Percentiles rank a stretch among this genome's conserved stretches.
Evolutionary conservation across 305 asterid species (phyloP).

Genomic region (Rubia tinctorum): DNA sequence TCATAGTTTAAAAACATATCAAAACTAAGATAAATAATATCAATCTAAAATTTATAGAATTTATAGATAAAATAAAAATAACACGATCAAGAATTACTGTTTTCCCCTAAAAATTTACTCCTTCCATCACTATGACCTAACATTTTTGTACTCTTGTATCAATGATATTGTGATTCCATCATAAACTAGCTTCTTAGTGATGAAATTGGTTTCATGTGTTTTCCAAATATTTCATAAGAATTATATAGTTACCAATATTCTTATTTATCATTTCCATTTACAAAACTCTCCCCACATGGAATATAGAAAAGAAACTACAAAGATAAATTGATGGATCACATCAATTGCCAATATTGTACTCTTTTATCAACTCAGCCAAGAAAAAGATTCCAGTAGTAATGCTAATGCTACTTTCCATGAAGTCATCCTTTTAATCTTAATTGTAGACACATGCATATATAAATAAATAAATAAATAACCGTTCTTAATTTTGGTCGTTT

Average conservation of each 20-base stretch:
- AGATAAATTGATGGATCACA: not conserved
- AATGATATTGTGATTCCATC: not conserved
- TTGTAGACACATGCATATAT: not conserved
- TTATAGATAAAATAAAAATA: too few species aligned
- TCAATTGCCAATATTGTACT: not conserved
- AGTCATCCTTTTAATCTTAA: not conserved
- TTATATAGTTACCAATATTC: not conserved
- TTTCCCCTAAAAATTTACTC: too few species aligned
- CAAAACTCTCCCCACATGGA: not conserved
- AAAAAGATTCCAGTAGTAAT: not conserved
- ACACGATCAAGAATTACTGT: too few species aligned
- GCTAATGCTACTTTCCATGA: not conserved
- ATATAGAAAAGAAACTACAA: not conserved
- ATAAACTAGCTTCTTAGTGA: conserved; percentile 2
- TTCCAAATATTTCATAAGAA: not conserved
- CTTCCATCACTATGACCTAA: not conserved
- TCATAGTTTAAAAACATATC: too few species aligned
- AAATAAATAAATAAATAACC: not conserved
- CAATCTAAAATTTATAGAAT: too few species aligned
- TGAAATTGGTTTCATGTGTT: conserved; percentile 5
- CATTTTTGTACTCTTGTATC: not conserved
- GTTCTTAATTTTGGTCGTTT: not conserved
- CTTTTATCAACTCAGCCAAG: not conserved
- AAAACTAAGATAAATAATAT: too few species aligned
- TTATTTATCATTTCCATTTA: not conserved